Evolutionary conservation across 805 yeast species (phyloP).

Genomic region (Pichia gijzeniarum): DNA sequence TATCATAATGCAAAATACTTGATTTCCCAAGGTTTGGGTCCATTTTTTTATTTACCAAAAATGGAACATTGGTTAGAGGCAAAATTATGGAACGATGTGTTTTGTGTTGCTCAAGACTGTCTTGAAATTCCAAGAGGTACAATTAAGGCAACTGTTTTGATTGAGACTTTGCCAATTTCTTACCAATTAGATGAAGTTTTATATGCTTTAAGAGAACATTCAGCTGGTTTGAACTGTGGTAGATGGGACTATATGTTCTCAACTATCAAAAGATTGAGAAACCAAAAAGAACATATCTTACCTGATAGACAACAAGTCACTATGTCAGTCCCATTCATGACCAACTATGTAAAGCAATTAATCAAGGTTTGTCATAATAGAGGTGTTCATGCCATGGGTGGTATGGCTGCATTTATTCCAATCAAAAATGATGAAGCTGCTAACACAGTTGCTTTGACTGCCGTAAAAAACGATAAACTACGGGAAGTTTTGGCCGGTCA

Average conservation of each 20-base stretch:
- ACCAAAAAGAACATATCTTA: constrained; percentile 56
- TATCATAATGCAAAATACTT: constrained; percentile 65
- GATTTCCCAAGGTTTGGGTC: constrained; percentile 62
- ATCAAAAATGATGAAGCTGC: constrained; percentile 62
- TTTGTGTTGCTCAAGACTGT: constrained; percentile 69
- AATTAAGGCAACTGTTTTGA: constrained; percentile 72
- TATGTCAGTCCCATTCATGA: constrained; percentile 78
- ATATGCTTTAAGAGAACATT: constrained; percentile 69
- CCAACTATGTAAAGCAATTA: constrained; percentile 65
- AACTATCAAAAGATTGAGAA: constrained; percentile 69
- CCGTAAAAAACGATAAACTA: constrained; percentile 67
- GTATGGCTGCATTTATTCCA: constrained; percentile 87
- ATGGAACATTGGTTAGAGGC: constrained; percentile 86
- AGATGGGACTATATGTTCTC: constrained; percentile 87
- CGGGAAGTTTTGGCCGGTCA: constrained; percentile 75
- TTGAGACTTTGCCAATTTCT: constrained; percentile 80
- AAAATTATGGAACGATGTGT: constrained; percentile 75
- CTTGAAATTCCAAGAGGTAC: constrained; percentile 67
- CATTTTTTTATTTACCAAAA: constrained; percentile 77
- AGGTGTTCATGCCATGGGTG: constrained; percentile 84
- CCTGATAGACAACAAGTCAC: constrained; percentile 80
- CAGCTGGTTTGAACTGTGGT: constrained; percentile 80
- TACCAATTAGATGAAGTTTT: constrained; percentile 84
- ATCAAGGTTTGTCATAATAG: constrained; percentile 71
- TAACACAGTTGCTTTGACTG: constrained; percentile 61